Evolutionary conservation across 441 rosid species (phyloP), one percentile per base, ranked within the genome.

Genomic region (Gossypium gossypioides): DNA sequence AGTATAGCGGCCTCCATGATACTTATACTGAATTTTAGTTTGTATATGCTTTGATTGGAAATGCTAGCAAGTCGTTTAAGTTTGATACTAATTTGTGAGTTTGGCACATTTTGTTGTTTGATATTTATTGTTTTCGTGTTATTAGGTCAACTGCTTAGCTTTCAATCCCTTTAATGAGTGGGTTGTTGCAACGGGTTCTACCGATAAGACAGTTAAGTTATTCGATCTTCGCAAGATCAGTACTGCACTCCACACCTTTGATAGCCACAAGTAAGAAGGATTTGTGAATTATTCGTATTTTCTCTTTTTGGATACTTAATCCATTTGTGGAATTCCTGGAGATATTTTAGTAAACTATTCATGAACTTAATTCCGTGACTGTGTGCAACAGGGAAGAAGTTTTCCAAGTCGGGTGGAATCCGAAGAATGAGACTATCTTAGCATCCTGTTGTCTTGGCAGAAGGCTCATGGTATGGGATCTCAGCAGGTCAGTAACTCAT

Each of bases 381-480:
- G 51, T 84, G 42, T 55, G 54, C 71, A 1, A 51, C 86, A 91
- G 98, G 74, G 98, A 91, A 81, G 98, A 94, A 81, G 98, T 94
- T 72, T 94, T 90, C 85, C 98, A 91, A 83, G 96, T 91, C 72
- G 97, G 97, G 29, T 91, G 97, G 98, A 91, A 85, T 77, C 96
- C 97, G 0, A 91, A 90, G 83, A 90, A 94, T 54, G 96, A 94
- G 81, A 91, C 98, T 0, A 89, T 94, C 68, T 84, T 94, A 80
- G 97, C 98, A 51, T 94, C 97, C 64, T 91, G 96, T 72, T 92
- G 97, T 80, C 93, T 89, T 56, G 98, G 97, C 71, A 87, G 98
- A 84, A 87, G 98, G 87, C 92, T 94, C 55, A 90, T 90, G 96
- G 96, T 91, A 75, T 94, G 98, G 98, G 98, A 94, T 79, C 96